Percentiles rank a stretch among this genome's conserved stretches.
Conservation (phyloP, 345 rosid species). For the Crucihimalaya himalaica region DNA sequence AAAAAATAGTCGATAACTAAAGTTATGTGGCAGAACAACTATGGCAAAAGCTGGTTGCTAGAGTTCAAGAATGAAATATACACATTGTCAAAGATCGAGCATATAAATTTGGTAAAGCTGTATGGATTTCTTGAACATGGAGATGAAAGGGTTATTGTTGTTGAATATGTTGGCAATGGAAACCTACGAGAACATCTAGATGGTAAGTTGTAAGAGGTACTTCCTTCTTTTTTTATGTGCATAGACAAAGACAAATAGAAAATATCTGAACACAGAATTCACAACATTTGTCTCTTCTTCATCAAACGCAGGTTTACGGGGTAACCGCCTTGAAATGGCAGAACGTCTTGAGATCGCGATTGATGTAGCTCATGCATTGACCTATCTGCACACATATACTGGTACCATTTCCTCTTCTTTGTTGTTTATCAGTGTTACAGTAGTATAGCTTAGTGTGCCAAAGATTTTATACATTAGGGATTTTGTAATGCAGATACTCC, state of each 20-base stretch:
- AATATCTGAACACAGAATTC: not conserved
- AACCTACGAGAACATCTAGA: slow-evolving; percentile 84
- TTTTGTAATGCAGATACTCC: slow-evolving; percentile 61
- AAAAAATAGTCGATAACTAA: slow-evolving; percentile 10
- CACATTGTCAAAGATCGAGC: slow-evolving; percentile 86
- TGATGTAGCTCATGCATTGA: slow-evolving; percentile 91
- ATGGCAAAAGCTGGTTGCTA: slow-evolving; percentile 45
- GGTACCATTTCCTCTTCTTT: slow-evolving; percentile 44
- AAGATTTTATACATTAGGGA: not conserved
- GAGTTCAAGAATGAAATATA: slow-evolving; percentile 88
- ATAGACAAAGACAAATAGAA: not conserved
- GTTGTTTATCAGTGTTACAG: not conserved
- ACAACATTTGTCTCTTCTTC: not conserved
- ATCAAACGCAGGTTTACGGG: slow-evolving; percentile 53
- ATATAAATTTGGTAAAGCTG: slow-evolving; percentile 77
- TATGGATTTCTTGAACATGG: slow-evolving; percentile 72
- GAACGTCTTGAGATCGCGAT: slow-evolving; percentile 88
- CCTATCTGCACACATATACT: slow-evolving; percentile 85
- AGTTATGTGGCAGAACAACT: slow-evolving; percentile 53
- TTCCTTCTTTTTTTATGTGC: slow-evolving; percentile 8
- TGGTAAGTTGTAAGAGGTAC: slow-evolving; percentile 56
- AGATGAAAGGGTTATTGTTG: slow-evolving; percentile 71
- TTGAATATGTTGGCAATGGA: slow-evolving; percentile 80
- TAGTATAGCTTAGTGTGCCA: not conserved
- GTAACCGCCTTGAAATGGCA: slow-evolving; percentile 67